phyloP scores from a whole-genome alignment of 306 rosid species.

The Cicer yamashitae region DNA sequence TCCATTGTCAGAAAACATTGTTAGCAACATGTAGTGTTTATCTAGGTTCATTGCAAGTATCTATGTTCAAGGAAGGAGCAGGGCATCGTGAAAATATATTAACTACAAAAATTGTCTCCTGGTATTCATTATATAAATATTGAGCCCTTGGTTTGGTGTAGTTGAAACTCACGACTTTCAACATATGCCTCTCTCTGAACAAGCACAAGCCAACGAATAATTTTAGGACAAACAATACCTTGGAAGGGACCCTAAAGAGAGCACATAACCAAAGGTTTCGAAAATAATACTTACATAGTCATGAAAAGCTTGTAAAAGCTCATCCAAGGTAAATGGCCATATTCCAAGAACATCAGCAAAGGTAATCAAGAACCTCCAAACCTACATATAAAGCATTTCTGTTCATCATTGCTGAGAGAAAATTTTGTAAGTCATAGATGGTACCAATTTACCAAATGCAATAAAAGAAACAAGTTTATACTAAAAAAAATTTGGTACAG shows the following conservation, averaged over 20 bases:
- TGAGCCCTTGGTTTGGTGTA: background rate
- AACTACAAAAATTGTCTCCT: constrained; percentile 6
- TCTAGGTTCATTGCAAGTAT: constrained; percentile 18
- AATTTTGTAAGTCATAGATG: constrained; percentile 15
- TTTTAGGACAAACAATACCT: constrained; percentile 26
- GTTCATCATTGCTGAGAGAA: constrained; percentile 23
- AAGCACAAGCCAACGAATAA: constrained; percentile 13
- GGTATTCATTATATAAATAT: constrained; percentile 19
- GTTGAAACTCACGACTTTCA: background rate
- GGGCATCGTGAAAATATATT: constrained; percentile 8
- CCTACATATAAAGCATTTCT: constrained; percentile 56
- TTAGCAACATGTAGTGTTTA: constrained; percentile 1
- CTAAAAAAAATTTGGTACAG: background rate
- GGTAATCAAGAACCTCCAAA: constrained; percentile 80
- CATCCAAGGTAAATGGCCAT: constrained; percentile 89
- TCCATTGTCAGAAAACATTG: constrained; percentile 33
- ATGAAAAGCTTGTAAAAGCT: constrained; percentile 85
- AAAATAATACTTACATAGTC: constrained; percentile 63
- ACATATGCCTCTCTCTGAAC: constrained; percentile 1
- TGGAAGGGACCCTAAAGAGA: constrained; percentile 14
- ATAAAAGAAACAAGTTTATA: constrained; percentile 20
- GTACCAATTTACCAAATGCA: constrained; percentile 1
- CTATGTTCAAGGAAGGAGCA: background rate
- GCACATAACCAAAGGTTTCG: background rate
- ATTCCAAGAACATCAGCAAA: constrained; percentile 78